Base-by-base conservation (phyloP, 331 rosid species). In the Cucumis variabilis region DNA sequence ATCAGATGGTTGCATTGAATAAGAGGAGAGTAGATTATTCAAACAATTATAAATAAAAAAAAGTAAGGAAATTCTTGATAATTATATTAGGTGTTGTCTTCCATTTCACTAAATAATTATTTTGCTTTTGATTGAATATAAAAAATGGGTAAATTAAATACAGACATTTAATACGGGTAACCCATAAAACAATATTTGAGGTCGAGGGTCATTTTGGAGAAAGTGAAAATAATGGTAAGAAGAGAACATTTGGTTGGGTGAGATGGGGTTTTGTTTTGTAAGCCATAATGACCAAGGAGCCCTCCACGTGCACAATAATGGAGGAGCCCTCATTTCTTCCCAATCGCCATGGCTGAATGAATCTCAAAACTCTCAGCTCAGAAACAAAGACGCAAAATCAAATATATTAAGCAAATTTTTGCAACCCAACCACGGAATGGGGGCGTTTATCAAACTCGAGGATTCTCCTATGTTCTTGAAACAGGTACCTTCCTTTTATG, bases 401-500 rank as follows among this genome's bases (percentile, higher is more conserved):
- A 25, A 9, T 27, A 67, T 13, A 70, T 25, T 19, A 12, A 48
- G 65, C 50, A 13, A 50, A 15, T 2, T 15, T 69, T 85, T 85
- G 25, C 85, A 67, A 41, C 28, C 68, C 21, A 85, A 24, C 28
- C 86, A 30, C 69, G 88, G 92, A 87, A 96, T 96, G 85, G 92
- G 96, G 75, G 87, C 98, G 23, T 97, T 95, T 86, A 86, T 93
- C 93, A 97, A 92, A 93, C 98, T 97, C 46, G 99, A 97, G 48
- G 99, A 97, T 88, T 97, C 99, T 55, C 99, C 99, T 27, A 97
- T 97, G 98, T 97, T 97, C 90, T 96, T 93, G 93, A 97, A 92
- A 84, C 98, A 97, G 98, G 99, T 95, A 82, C 48, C 27, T 11
- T 9, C 62, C 55, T 71, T 4, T 72, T 48, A 58, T 25, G 10